These are phyloP conservation scores for Escovopsis sp. DNA, from an alignment of 2,329 filamentous ascomycete species.

Conservation along the genomic window DNA sequence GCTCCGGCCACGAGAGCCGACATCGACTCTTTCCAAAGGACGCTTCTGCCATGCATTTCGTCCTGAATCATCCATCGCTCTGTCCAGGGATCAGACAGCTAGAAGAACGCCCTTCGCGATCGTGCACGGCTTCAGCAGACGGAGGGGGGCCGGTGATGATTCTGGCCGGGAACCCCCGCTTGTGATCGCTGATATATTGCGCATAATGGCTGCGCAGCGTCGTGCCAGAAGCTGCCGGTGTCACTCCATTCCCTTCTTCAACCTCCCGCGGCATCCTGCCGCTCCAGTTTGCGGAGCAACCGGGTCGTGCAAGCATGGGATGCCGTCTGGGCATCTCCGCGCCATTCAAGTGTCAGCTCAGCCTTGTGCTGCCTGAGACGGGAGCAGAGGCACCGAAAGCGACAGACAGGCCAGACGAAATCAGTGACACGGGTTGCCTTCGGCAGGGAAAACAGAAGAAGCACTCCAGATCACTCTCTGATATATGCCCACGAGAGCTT, in stretches of 20 bases:
- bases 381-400: constrained; percentile 1
- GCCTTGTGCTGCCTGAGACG: background rate
- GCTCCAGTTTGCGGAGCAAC: constrained; percentile 1
- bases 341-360: background rate
- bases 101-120: too few species aligned
- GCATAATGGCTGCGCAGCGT: background rate
- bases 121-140: too few species aligned
- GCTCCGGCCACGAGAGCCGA: too few species aligned
- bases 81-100: too few species aligned
- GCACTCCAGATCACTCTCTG: background rate
- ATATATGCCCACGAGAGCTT: background rate
- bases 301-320: constrained; percentile 4
- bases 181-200: background rate
- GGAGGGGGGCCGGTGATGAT: too few species aligned
- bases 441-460: background rate
- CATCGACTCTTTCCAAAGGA: too few species aligned
- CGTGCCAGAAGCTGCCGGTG: background rate
- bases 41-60: too few species aligned
- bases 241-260: background rate
- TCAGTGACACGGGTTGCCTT: constrained; percentile 1
- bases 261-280: constrained; percentile 1
- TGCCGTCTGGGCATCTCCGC: background rate
- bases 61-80: too few species aligned
- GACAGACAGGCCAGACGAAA: background rate
- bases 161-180: too few species aligned